Evolutionary conservation across 148 eudicot species (phyloP).

Genomic region (Rhododendron ovatum): DNA sequence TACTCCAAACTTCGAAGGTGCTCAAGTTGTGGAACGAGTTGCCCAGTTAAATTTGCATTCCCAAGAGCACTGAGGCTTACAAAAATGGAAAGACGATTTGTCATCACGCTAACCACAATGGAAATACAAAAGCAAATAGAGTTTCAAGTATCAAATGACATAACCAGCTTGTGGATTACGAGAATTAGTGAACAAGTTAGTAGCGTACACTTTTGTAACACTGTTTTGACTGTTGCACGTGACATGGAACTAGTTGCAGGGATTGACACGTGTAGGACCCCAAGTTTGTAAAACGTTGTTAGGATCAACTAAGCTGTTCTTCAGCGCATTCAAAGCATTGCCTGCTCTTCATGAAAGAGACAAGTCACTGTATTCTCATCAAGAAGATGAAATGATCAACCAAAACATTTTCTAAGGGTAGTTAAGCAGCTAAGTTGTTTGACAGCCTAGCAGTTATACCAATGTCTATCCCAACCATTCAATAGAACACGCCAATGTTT

Average conservation of each 20-base stretch:
- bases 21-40: constrained; percentile 74
- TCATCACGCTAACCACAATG: not conserved
- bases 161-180: not conserved
- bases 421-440: not conserved
- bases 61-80: constrained; percentile 68
- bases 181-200: not conserved
- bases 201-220: constrained; percentile 76
- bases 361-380: constrained; percentile 9
- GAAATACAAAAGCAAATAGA: not conserved
- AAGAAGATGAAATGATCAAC: constrained; percentile 4
- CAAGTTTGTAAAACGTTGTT: constrained; percentile 72
- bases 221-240: constrained; percentile 70
- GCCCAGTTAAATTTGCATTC: constrained; percentile 73
- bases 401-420: not conserved
- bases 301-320: constrained; percentile 57
- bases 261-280: constrained; percentile 81
- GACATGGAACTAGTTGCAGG: constrained; percentile 89
- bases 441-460: not conserved
- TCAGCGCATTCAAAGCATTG: constrained; percentile 68
- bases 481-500: too few relatives aligned
- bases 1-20: constrained; percentile 64
- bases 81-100: constrained; percentile 5
- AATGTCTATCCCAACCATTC: not conserved
- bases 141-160: not conserved
- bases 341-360: constrained; percentile 38